Base-by-base conservation (phyloP, 2,329 filamentous ascomycete genomes). In the Cladosporium colombiae region DNA sequence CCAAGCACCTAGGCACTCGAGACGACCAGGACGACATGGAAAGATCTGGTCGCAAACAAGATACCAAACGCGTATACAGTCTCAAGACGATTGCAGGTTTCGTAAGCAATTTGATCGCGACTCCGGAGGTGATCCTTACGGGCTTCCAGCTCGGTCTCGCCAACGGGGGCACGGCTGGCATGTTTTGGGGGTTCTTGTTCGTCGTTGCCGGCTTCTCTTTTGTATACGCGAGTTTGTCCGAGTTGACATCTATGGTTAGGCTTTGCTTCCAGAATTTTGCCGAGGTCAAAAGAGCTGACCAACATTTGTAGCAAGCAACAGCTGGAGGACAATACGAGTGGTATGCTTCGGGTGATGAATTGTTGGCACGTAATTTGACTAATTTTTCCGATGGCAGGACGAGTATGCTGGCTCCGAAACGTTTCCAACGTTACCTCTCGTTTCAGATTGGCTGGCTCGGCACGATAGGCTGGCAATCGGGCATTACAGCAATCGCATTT, bases 241-340 rank as follows among this genome's bases (percentile, higher is more conserved):
- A 75, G 59, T 73, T 79, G 37, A 75, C 76, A 10, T 78, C 76
- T 53, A 75, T 77, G 59, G 70, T 14, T 25, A 78, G 78, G 11
- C n/a, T n/a, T 78, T 77, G 21, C 50, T n/a, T 3, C 8, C 18
- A 4, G 5, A 35, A 10, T 2, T 7, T 6, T 11, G 33, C 7
- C 33, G 10, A 11, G 2, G 10, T 35, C 5, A 7, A 2, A 5
- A 10, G 2, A 35, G 33, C 33, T 35, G 10, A 35, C 8, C 5
- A 11, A 7, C 5, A 11, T 35, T 35, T 2, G 13, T 11, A 35
- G 33, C 8, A 35, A 10, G 27, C 61, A n/a, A 63, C 64, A 35
- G 50, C 64, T 13, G 44, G 61, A 21, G 66, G 57, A 23, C 64
- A 66, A 27, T 65, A 65, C 35, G 50, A 5, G 13, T 35, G 33